Evolutionary conservation across 129 eudicot species (phyloP).

Genomic region (Rutidosis leptorrhynchoides): DNA sequence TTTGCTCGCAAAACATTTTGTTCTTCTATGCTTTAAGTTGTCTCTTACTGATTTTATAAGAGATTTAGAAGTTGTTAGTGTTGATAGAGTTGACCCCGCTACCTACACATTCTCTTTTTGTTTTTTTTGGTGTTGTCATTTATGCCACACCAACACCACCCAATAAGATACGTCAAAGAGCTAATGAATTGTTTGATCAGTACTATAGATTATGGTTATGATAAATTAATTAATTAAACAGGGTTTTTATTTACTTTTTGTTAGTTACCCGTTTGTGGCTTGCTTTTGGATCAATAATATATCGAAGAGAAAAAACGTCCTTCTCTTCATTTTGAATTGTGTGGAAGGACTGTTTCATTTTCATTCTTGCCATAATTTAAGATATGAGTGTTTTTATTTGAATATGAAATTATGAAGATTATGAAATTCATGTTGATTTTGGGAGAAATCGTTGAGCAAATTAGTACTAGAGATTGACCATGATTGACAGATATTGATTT

Average conservation of each 20-base stretch:
- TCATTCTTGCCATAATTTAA: no score
- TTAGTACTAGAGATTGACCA: no score
- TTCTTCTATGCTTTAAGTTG: conserved; percentile 26
- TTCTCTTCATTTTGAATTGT: no score
- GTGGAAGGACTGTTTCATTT: no score
- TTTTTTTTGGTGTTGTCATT: conserved; percentile 28
- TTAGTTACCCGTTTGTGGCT: not conserved
- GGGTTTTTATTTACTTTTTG: not conserved
- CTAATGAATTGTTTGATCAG: conserved; percentile 25
- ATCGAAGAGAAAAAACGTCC: no score
- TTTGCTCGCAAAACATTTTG: conserved; percentile 36
- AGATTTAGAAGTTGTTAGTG: conserved; percentile 45
- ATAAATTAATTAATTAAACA: not conserved
- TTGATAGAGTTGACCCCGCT: conserved; percentile 46
- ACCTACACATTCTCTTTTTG: conserved; percentile 23
- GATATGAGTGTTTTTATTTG: no score
- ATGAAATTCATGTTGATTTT: no score
- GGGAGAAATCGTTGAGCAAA: no score
- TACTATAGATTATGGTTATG: no score
- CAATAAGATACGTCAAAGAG: conserved; percentile 42
- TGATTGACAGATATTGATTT: no score
- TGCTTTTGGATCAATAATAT: not conserved
- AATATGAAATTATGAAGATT: no score
- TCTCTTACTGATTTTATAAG: conserved; percentile 18
- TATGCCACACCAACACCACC: conserved; percentile 36